phyloP scores from a whole-genome alignment of 805 yeast species.

The Jamesozyma hellenica region DNA sequence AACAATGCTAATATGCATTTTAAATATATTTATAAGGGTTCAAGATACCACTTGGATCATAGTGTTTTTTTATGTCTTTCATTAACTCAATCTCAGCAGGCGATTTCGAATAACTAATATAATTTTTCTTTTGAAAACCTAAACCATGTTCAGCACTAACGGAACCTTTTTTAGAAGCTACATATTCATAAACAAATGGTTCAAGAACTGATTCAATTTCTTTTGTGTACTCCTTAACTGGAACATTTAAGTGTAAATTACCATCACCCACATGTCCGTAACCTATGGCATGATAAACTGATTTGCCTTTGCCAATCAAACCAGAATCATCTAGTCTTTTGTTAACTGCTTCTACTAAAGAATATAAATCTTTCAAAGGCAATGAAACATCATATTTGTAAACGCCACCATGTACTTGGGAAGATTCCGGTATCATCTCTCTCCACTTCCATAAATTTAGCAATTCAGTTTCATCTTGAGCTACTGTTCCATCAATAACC shows the following conservation, averaged over 20 bases:
- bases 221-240: slow-evolving; percentile 74
- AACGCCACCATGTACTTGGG: slow-evolving; percentile 81
- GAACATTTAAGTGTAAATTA: slow-evolving; percentile 85
- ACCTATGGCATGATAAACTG: slow-evolving; percentile 85
- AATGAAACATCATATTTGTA: slow-evolving; percentile 94
- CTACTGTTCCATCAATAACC: slow-evolving; percentile 89
- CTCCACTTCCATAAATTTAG: slow-evolving; percentile 89
- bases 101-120: slow-evolving; percentile 74
- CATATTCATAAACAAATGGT: slow-evolving; percentile 93
- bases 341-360: slow-evolving; percentile 70
- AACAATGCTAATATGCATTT: no score
- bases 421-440: slow-evolving; percentile 86
- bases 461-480: slow-evolving; percentile 87
- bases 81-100: slow-evolving; percentile 62
- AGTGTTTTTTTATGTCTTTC: slow-evolving; percentile 66
- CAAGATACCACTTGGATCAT: slow-evolving; percentile 84
- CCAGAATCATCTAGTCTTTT: slow-evolving; percentile 46
- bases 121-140: slow-evolving; percentile 92
- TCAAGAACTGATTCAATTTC: slow-evolving; percentile 73
- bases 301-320: slow-evolving; percentile 49
- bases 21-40: slow-evolving; percentile 89
- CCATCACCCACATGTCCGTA: slow-evolving; percentile 99
- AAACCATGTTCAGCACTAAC: slow-evolving; percentile 96
- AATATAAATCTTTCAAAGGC: slow-evolving; percentile 73
- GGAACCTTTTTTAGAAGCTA: slow-evolving; percentile 61